Evolutionary conservation across 1,284 basidiomycete species (phyloP).

Genomic region (Moesziomyces globuligerus): DNA sequence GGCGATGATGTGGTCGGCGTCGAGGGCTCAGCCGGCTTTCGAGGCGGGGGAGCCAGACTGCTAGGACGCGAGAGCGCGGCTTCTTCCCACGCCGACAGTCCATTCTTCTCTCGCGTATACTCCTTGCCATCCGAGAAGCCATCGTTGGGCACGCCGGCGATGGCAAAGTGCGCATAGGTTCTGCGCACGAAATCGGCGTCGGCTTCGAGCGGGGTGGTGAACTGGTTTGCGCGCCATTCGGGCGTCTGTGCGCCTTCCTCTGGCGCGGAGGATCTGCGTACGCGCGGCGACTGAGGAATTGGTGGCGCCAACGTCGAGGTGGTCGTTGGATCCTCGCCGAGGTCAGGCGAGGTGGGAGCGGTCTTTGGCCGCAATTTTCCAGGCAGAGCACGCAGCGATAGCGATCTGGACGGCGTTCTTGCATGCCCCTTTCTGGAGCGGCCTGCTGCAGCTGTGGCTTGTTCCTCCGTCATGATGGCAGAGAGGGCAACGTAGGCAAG

Average conservation of each 20-base stretch:
- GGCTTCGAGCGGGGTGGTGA: conserved; percentile 36
- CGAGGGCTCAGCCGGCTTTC: neutral
- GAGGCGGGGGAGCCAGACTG: conserved; percentile 6
- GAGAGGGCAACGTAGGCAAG: too few species aligned
- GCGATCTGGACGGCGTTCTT: conserved; percentile 16
- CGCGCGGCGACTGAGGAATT: conserved; percentile 9
- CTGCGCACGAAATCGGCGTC: conserved; percentile 59
- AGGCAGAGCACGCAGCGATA: conserved; percentile 22
- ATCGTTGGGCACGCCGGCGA: conserved; percentile 55
- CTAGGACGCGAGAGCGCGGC: conserved; percentile 23
- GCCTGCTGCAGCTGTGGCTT: neutral
- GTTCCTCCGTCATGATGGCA: neutral
- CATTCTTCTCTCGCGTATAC: conserved; percentile 56
- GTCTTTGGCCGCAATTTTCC: conserved; percentile 22
- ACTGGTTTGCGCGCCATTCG: conserved; percentile 23
- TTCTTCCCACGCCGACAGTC: conserved; percentile 50
- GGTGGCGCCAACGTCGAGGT: conserved; percentile 18
- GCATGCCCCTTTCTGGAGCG: conserved; percentile 7
- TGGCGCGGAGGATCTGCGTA: conserved; percentile 38
- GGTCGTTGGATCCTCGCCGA: conserved; percentile 1
- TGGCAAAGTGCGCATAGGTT: conserved; percentile 60
- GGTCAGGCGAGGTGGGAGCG: conserved; percentile 6
- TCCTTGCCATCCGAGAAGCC: conserved; percentile 62
- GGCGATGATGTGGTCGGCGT: neutral
- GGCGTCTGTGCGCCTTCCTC: conserved; percentile 21